These are phyloP conservation scores for Priceomyces haplophilus DNA, from an alignment of 805 yeast genomes.

Conservation along the genomic window DNA sequence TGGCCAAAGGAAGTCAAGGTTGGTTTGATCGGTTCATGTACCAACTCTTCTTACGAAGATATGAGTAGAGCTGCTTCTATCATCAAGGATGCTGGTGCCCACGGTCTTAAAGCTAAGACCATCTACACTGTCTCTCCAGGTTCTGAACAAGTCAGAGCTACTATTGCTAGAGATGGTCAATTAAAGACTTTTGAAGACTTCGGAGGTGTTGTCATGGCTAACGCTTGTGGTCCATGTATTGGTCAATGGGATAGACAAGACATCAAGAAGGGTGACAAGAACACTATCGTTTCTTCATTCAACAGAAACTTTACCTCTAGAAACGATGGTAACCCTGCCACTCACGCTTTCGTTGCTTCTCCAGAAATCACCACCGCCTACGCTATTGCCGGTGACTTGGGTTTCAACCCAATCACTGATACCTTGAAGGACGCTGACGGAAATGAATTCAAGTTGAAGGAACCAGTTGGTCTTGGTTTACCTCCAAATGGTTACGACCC, in stretches of 20 bases:
- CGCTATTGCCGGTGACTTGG: slow-evolving; percentile 93
- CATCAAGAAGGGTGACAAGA: slow-evolving; percentile 89
- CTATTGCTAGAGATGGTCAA: slow-evolving; percentile 95
- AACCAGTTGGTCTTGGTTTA: slow-evolving; percentile 88
- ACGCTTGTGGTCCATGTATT: slow-evolving; percentile 99
- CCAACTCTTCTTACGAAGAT: slow-evolving; percentile 97
- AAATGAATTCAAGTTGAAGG: slow-evolving; percentile 80
- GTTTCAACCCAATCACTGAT: slow-evolving; percentile 94
- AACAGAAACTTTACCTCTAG: slow-evolving; percentile 98
- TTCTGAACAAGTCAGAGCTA: slow-evolving; percentile 97
- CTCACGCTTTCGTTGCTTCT: slow-evolving; percentile 95
- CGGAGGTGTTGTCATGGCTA: slow-evolving; percentile 93
- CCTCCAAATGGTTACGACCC: slow-evolving; percentile 87
- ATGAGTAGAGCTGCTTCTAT: slow-evolving; percentile 96
- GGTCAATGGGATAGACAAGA: slow-evolving; percentile 99
- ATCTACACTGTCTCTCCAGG: slow-evolving; percentile 96
- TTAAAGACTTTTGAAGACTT: slow-evolving; percentile 82
- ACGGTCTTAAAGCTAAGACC: slow-evolving; percentile 88
- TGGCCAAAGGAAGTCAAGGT: slow-evolving; percentile 95
- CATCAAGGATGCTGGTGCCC: slow-evolving; percentile 83
- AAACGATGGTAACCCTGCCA: slow-evolving; percentile 97
- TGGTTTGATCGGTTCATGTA: slow-evolving; percentile 97
- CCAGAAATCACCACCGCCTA: slow-evolving; percentile 95
- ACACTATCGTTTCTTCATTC: slow-evolving; percentile 95
- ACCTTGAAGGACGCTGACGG: slow-evolving; percentile 85